phyloP scores from a whole-genome alignment of 352 stramenopile species.

The Phytophthora tubulina region DNA sequence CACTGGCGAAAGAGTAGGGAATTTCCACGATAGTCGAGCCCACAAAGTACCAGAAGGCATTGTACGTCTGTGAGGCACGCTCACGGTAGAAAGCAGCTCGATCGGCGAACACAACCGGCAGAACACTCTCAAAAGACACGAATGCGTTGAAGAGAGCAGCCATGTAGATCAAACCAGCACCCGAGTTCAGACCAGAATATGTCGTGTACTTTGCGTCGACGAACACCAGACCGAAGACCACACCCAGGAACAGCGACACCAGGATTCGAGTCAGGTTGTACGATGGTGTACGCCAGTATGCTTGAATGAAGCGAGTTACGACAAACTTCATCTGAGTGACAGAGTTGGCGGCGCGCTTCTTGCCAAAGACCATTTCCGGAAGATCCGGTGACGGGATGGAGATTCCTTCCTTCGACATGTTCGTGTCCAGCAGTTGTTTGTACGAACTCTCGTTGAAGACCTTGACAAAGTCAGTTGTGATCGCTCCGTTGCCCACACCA shows the following conservation, averaged over 20 bases:
- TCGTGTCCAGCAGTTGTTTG: conserved; percentile 27
- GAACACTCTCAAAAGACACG: conserved; percentile 77
- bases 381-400: conserved; percentile 34
- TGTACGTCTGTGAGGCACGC: conserved; percentile 85
- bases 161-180: conserved; percentile 84
- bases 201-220: conserved; percentile 35
- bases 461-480: conserved; percentile 45
- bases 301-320: conserved; percentile 32
- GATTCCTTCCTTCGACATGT: conserved; percentile 43
- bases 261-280: conserved; percentile 82
- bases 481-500: conserved; percentile 34
- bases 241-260: conserved; percentile 61
- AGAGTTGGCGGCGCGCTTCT: conserved; percentile 41
- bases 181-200: conserved; percentile 49
- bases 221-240: conserved; percentile 60
- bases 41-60: conserved; percentile 65
- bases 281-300: conserved; percentile 64
- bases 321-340: conserved; percentile 47
- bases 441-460: conserved; percentile 46
- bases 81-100: conserved; percentile 79
- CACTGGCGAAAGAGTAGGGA: conserved; percentile 38
- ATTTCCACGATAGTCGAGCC: conserved; percentile 69
- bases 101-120: conserved; percentile 82
- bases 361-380: conserved; percentile 38
- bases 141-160: conserved; percentile 82